phyloP scores from a whole-genome alignment of 805 yeast genomes.

The Maudiozyma serrabonitensis region DNA sequence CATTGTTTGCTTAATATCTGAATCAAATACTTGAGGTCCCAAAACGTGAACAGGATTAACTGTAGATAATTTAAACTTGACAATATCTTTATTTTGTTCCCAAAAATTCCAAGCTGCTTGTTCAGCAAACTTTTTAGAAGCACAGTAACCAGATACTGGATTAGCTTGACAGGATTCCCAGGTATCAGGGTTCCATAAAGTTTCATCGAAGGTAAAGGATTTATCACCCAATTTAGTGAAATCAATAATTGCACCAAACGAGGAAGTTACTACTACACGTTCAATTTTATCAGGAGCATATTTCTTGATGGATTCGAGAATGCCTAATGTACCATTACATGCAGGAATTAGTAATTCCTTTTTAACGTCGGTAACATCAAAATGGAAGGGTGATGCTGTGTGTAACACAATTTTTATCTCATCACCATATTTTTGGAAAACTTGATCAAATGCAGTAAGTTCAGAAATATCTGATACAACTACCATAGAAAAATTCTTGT shows the following conservation, averaged over 20 bases:
- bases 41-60: conserved; percentile 38
- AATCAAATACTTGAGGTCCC: conserved; percentile 42
- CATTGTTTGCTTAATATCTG: conserved; percentile 25
- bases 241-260: conserved; percentile 38
- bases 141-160: conserved; percentile 26
- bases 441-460: conserved; percentile 37
- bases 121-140: conserved; percentile 48
- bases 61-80: conserved; percentile 31
- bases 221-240: conserved; percentile 30
- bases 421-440: conserved; percentile 33
- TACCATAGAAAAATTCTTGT: conserved; percentile 20
- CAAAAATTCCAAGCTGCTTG: conserved; percentile 44
- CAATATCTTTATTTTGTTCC: conserved; percentile 29
- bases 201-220: conserved; percentile 32
- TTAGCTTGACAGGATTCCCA: conserved; percentile 17
- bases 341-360: conserved; percentile 49
- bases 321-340: conserved; percentile 41
- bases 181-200: conserved; percentile 43
- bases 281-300: conserved; percentile 34
- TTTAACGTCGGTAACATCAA: conserved; percentile 35
- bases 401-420: conserved; percentile 48
- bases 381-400: conserved; percentile 50
- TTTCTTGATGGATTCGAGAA: conserved; percentile 38
- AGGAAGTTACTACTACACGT: conserved; percentile 46
- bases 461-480: conserved; percentile 30